These are phyloP conservation scores for Byssoonygena ceratinophila DNA, from an alignment of 2,329 filamentous ascomycete species.

Conservation along the genomic window DNA sequence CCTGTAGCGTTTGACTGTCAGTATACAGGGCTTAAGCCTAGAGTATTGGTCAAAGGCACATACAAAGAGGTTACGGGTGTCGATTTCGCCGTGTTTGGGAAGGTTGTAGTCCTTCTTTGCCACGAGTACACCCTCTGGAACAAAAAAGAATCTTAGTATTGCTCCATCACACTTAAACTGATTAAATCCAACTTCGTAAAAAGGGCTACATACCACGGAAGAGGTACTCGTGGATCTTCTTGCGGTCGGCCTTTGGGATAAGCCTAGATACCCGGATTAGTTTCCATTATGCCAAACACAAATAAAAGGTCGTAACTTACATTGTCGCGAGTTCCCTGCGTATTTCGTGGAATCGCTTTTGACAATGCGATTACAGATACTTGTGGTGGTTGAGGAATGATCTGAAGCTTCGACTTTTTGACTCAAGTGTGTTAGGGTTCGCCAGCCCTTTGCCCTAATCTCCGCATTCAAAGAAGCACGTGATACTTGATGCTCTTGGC, in stretches of 20 bases:
- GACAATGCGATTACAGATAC: conserved; percentile 30
- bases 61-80: conserved; percentile 97
- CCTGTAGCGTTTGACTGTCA: conserved; percentile 30
- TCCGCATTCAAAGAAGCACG: conserved; percentile 1
- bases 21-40: not conserved
- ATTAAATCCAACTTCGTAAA: not conserved
- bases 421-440: conserved; percentile 15
- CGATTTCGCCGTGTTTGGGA: conserved; percentile 93
- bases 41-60: conserved; percentile 17
- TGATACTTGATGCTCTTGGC: conserved; percentile 1
- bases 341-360: conserved; percentile 45
- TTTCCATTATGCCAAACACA: not conserved
- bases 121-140: conserved; percentile 68
- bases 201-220: conserved; percentile 61
- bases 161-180: not conserved
- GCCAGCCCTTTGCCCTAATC: conserved; percentile 15
- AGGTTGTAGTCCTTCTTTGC: conserved; percentile 99
- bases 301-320: conserved; percentile 24
- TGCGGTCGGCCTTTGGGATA: conserved; percentile 99
- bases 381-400: not conserved
- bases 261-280: conserved; percentile 49
- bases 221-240: conserved; percentile 99
- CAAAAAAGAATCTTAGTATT: conserved; percentile 11
- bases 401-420: conserved; percentile 3
- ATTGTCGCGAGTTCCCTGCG: conserved; percentile 46